Percentiles rank a stretch among this genome's conserved stretches.
Evolutionary conservation across 805 yeast species (phyloP).

Genomic region (Metschnikowia shivogae): DNA sequence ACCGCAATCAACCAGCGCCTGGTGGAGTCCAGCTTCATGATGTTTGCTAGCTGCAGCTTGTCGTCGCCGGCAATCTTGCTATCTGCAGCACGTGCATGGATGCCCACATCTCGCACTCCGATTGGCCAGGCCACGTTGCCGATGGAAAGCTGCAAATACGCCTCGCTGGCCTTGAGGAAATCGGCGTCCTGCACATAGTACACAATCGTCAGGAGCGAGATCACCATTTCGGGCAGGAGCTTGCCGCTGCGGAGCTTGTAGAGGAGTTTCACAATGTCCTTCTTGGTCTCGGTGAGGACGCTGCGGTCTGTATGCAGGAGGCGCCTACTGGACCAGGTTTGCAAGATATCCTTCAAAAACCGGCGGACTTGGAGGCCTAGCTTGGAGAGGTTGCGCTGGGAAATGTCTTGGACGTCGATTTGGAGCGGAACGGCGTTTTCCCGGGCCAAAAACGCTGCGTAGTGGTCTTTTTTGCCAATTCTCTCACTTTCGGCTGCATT

Average conservation of each 20-base stretch:
- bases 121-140: slow-evolving; percentile 94
- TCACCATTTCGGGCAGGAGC: slow-evolving; percentile 44
- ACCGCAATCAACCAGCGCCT: slow-evolving; percentile 72
- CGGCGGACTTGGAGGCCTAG: slow-evolving; percentile 41
- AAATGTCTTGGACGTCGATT: slow-evolving; percentile 30
- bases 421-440: slow-evolving; percentile 19
- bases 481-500: not conserved
- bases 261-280: slow-evolving; percentile 49
- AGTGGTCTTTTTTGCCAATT: slow-evolving; percentile 6
- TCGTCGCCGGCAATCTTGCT: slow-evolving; percentile 50
- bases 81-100: slow-evolving; percentile 69
- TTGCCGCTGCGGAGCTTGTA: slow-evolving; percentile 32
- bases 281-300: slow-evolving; percentile 32
- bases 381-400: slow-evolving; percentile 21
- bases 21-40: slow-evolving; percentile 74
- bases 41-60: slow-evolving; percentile 50
- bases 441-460: slow-evolving; percentile 23
- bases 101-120: slow-evolving; percentile 75
- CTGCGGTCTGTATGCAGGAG: not conserved
- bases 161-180: slow-evolving; percentile 54
- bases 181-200: slow-evolving; percentile 55
- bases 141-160: slow-evolving; percentile 70
- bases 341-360: slow-evolving; percentile 42
- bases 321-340: slow-evolving; percentile 18
- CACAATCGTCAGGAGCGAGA: slow-evolving; percentile 56